Evolutionary conservation across 2,329 filamentous ascomycete genomes (phyloP).

Genomic region (Aspergillus fischeri): DNA sequence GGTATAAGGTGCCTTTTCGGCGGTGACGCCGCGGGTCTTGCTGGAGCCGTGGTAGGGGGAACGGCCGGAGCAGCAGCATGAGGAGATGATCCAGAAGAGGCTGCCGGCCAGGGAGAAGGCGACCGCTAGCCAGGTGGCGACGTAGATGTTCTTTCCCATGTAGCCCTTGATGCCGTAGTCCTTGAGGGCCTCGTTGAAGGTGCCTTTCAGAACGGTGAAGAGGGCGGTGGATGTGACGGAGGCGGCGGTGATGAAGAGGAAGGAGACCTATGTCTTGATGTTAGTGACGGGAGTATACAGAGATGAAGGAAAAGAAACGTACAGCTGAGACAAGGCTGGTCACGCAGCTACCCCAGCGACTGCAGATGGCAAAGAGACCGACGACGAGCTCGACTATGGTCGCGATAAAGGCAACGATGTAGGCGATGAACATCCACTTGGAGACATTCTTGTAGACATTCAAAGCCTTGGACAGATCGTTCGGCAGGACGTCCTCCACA

Average conservation of each 20-base stretch:
- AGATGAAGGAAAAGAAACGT: slow-evolving; percentile 46
- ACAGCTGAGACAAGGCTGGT: slow-evolving; percentile 72
- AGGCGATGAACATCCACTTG: slow-evolving; percentile 80
- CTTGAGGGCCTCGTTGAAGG: slow-evolving; percentile 63
- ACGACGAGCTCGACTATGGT: slow-evolving; percentile 70
- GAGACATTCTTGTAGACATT: slow-evolving; percentile 68
- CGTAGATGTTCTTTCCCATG: slow-evolving; percentile 67
- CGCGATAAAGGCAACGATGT: slow-evolving; percentile 66
- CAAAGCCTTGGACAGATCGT: slow-evolving; percentile 62
- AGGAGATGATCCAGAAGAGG: slow-evolving; percentile 87
- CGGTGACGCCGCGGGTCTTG: slow-evolving; percentile 41
- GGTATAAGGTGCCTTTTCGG: slow-evolving; percentile 59
- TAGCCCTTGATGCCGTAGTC: slow-evolving; percentile 65
- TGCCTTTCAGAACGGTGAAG: slow-evolving; percentile 64
- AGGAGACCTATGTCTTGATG: slow-evolving; percentile 40
- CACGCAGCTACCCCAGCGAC: slow-evolving; percentile 72
- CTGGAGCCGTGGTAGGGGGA: slow-evolving; percentile 44
- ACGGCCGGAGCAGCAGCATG: slow-evolving; percentile 83
- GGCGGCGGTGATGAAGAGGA: slow-evolving; percentile 58
- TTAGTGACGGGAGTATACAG: slow-evolving; percentile 1
- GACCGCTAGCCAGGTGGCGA: slow-evolving; percentile 72
- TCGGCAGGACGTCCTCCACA: slow-evolving; percentile 61
- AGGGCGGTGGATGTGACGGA: slow-evolving; percentile 72
- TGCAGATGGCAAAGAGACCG: slow-evolving; percentile 79
- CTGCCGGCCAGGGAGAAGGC: slow-evolving; percentile 70